Conservation (phyloP, 805 yeast genomes). For the Barnettozyma californica region DNA sequence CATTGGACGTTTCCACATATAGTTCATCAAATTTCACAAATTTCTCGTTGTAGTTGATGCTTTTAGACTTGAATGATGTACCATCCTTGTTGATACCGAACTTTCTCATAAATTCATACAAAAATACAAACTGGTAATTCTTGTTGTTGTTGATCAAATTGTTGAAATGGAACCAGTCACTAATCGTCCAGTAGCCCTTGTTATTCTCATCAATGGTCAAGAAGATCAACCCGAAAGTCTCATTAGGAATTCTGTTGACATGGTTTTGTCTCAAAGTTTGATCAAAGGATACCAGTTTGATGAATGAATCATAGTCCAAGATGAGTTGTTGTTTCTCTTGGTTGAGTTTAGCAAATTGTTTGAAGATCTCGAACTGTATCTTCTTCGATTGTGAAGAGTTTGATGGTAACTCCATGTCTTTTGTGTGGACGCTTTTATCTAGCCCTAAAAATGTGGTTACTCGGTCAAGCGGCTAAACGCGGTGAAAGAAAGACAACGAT, state of each 20-base stretch:
- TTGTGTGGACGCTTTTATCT: not conserved
- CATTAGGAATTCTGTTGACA: slow-evolving; percentile 43
- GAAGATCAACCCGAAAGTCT: slow-evolving; percentile 68
- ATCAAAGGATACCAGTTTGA: slow-evolving; percentile 31
- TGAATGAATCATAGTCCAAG: slow-evolving; percentile 31
- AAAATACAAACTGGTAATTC: slow-evolving; percentile 43
- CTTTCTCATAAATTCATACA: slow-evolving; percentile 49
- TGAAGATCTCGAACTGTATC: slow-evolving; percentile 38
- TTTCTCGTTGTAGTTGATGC: slow-evolving; percentile 34
- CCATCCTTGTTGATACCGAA: slow-evolving; percentile 30
- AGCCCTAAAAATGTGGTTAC: not conserved
- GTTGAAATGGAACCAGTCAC: slow-evolving; percentile 74
- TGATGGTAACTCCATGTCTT: slow-evolving; percentile 32
- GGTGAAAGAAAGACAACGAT: not conserved
- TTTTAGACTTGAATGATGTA: slow-evolving; percentile 20
- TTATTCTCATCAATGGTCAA: slow-evolving; percentile 70
- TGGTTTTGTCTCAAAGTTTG: slow-evolving; percentile 35
- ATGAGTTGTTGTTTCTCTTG: slow-evolving; percentile 29
- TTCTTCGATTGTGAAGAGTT: slow-evolving; percentile 33
- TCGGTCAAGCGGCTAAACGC: not conserved
- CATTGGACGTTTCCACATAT: slow-evolving; percentile 23
- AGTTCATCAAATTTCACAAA: slow-evolving; percentile 35
- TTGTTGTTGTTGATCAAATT: slow-evolving; percentile 44
- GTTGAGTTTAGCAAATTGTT: slow-evolving; percentile 35
- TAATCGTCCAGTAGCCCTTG: slow-evolving; percentile 60